Evolutionary conservation across 2,329 filamentous ascomycete genomes (phyloP).

Genomic region (Fusarium ramigenum): DNA sequence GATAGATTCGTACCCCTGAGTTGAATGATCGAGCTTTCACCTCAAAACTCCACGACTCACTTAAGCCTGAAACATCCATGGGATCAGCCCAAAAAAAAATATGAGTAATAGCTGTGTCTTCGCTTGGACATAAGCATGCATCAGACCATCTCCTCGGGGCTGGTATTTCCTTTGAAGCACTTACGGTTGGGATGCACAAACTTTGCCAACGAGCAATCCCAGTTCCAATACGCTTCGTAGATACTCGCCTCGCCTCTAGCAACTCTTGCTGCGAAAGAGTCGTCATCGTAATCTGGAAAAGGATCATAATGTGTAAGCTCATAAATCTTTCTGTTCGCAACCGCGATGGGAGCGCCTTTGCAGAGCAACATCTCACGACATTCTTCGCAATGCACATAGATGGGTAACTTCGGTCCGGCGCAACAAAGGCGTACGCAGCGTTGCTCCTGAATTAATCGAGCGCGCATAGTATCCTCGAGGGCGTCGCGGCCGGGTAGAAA

Average conservation of each 20-base stretch:
- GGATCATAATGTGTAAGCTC: neutral
- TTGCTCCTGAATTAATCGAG: slow-evolving; percentile 4
- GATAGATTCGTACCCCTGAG: neutral
- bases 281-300: neutral
- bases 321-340: neutral
- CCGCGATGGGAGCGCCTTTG: neutral
- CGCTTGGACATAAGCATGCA: neutral
- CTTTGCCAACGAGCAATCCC: neutral
- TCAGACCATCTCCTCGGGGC: slow-evolving; percentile 18
- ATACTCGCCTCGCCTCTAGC: neutral
- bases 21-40: neutral
- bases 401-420: neutral
- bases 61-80: neutral
- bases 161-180: neutral
- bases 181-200: slow-evolving; percentile 11
- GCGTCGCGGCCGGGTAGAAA: neutral
- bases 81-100: too few species aligned
- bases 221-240: neutral
- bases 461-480: slow-evolving; percentile 5
- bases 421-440: slow-evolving; percentile 12
- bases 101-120: neutral
- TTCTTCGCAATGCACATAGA: slow-evolving; percentile 9
- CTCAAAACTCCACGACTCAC: neutral
- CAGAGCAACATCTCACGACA: neutral
- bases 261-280: neutral